These are phyloP conservation scores for Fragilaria radians DNA, from an alignment of 108 stramenopile genomes.

Conservation along the genomic window DNA sequence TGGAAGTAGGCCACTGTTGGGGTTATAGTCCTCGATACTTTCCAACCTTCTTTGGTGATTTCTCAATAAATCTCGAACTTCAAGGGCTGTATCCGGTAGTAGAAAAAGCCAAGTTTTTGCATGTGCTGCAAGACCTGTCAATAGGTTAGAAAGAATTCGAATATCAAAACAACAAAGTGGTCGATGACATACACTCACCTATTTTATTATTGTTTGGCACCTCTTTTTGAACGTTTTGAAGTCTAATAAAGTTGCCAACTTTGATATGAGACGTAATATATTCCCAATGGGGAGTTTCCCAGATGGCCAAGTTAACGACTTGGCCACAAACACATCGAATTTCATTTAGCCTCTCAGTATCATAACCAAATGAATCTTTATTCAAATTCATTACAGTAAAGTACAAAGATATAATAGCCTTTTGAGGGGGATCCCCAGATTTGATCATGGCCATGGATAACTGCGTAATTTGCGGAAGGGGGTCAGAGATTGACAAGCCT, in stretches of 20 bases:
- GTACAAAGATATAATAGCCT: conserved; percentile 21
- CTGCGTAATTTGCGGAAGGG: conserved; percentile 29
- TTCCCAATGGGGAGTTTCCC: conserved; percentile 76
- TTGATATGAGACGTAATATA: conserved; percentile 33
- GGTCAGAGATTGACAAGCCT: conserved; percentile 61
- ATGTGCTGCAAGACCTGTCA: conserved; percentile 35
- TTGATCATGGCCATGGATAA: conserved; percentile 1
- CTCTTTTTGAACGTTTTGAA: conserved; percentile 57
- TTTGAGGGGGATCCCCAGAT: conserved; percentile 47
- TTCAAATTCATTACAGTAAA: neutral
- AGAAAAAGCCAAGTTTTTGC: conserved; percentile 52
- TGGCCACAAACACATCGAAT: conserved; percentile 45
- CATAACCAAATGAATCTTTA: neutral
- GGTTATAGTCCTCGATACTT: conserved; percentile 40
- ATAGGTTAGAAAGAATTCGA: neutral
- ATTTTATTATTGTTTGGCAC: conserved; percentile 14
- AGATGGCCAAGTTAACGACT: conserved; percentile 67
- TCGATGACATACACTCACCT: conserved; percentile 16
- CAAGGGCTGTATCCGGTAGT: conserved; percentile 52
- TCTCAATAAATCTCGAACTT: conserved; percentile 45
- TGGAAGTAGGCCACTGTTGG: conserved; percentile 43
- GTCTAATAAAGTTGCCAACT: conserved; percentile 64
- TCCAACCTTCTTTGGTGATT: conserved; percentile 41
- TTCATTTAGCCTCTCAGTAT: conserved; percentile 14
- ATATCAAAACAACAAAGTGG: neutral